These are phyloP conservation scores for Chaetomium sp. DNA, from an alignment of 2,329 filamentous ascomycete species.

Conservation along the genomic window DNA sequence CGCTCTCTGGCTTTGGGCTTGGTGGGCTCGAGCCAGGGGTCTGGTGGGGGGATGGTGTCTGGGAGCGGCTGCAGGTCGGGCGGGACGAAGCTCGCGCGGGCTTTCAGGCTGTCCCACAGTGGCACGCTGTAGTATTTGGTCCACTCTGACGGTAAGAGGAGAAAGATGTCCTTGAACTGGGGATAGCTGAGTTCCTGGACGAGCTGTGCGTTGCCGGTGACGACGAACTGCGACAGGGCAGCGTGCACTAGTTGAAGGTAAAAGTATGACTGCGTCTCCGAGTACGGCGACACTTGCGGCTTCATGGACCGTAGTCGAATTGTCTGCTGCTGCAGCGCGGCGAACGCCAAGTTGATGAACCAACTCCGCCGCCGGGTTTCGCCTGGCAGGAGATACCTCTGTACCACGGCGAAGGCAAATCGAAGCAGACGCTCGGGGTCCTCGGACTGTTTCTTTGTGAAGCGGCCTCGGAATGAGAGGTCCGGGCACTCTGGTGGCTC, in stretches of 20 bases:
- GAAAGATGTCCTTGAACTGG: constrained; percentile 21
- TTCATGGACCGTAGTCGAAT: constrained; percentile 21
- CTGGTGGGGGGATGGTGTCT: constrained; percentile 6
- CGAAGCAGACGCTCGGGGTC: constrained; percentile 26
- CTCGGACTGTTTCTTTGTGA: neutral
- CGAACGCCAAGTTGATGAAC: constrained; percentile 30
- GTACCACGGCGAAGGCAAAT: constrained; percentile 26
- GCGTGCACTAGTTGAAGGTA: constrained; percentile 30
- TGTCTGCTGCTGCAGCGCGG: constrained; percentile 20
- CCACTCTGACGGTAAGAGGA: constrained; percentile 24
- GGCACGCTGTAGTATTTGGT: constrained; percentile 24
- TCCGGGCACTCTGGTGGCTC: neutral
- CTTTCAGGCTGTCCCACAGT: constrained; percentile 25
- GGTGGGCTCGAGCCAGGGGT: neutral
- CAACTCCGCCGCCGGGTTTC: constrained; percentile 28
- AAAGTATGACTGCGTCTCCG: constrained; percentile 29
- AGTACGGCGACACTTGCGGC: constrained; percentile 17
- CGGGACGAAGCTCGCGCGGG: constrained; percentile 23
- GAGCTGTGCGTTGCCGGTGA: neutral
- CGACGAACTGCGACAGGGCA: constrained; percentile 16
- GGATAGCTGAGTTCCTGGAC: constrained; percentile 25
- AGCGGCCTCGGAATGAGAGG: neutral
- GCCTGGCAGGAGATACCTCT: constrained; percentile 25
- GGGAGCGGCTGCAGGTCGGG: constrained; percentile 29
- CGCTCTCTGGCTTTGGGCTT: neutral